These are phyloP conservation scores for Polychytrium aggregatum DNA, from an alignment of 192 early-diverging fungal species.

Conservation along the genomic window DNA sequence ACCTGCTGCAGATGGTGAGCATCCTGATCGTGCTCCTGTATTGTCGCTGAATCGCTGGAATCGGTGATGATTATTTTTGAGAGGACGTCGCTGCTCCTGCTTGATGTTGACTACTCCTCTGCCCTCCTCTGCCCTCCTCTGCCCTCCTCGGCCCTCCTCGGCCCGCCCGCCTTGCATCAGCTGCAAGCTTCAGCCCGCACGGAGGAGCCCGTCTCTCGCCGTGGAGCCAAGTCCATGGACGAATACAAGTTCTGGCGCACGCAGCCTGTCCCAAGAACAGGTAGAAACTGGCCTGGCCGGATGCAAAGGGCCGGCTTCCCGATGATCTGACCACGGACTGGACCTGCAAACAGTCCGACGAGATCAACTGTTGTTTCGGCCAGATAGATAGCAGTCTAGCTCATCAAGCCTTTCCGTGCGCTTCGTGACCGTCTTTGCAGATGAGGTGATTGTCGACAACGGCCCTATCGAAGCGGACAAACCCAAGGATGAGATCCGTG, in stretches of 20 bases:
- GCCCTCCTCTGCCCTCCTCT: neutral
- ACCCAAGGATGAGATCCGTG: constrained; percentile 60
- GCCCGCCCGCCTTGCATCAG: neutral
- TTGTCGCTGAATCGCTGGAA: too few relatives aligned
- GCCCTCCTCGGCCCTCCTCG: neutral
- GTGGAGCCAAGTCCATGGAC: constrained; percentile 12
- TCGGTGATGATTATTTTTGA: too few relatives aligned
- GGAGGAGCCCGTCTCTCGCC: constrained; percentile 13
- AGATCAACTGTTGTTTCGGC: neutral
- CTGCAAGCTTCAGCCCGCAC: constrained; percentile 3
- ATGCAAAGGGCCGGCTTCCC: too few relatives aligned
- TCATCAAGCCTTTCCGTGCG: too few relatives aligned
- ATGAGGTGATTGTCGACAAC: constrained; percentile 57
- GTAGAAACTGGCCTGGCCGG: too few relatives aligned
- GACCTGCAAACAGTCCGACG: neutral
- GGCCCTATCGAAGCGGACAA: constrained; percentile 75
- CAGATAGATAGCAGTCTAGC: neutral
- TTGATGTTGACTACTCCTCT: too few relatives aligned
- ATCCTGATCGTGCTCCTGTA: too few relatives aligned
- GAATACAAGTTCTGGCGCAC: constrained; percentile 95
- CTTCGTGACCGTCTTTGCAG: constrained; percentile 19
- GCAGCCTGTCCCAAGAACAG: constrained; percentile 81
- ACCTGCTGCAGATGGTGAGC: too few relatives aligned
- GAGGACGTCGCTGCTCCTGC: neutral
- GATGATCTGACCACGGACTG: neutral